Conservation (phyloP, 768 basidiomycete species). For the Neoboletus magnificus region DNA sequence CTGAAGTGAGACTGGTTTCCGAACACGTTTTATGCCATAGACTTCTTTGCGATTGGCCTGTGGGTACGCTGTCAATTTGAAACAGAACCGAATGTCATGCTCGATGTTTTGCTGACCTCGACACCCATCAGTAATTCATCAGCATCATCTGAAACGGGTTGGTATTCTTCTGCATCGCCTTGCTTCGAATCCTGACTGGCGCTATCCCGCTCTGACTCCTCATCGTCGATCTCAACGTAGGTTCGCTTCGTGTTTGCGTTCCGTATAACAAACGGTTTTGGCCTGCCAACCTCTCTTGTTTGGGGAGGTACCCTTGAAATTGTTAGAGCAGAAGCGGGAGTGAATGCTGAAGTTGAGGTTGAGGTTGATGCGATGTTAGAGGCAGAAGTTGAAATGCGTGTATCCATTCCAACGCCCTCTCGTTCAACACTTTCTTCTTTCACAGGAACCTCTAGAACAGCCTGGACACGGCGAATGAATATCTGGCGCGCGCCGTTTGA, state of each 20-base stretch:
- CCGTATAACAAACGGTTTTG: constrained; percentile 16
- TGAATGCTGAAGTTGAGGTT: constrained; percentile 11
- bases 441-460: constrained; percentile 53
- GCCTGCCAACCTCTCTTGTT: not conserved
- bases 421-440: constrained; percentile 58
- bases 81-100: not conserved
- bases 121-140: constrained; percentile 62
- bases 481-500: constrained; percentile 19
- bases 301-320: constrained; percentile 9
- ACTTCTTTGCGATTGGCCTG: constrained; percentile 43
- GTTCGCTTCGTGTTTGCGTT: constrained; percentile 22
- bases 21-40: constrained; percentile 29
- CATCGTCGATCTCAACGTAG: constrained; percentile 35
- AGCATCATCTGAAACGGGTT: constrained; percentile 41
- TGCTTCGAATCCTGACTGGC: constrained; percentile 6
- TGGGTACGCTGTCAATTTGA: not conserved
- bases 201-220: constrained; percentile 20
- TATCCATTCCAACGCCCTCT: constrained; percentile 21
- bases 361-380: constrained; percentile 13
- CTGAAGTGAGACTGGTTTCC: constrained; percentile 1
- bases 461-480: constrained; percentile 63
- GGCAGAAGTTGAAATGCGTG: constrained; percentile 8
- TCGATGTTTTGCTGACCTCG: constrained; percentile 40
- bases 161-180: constrained; percentile 11
- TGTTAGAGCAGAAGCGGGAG: constrained; percentile 5